Evolutionary conservation across 2,329 filamentous ascomycete genomes (phyloP).

Genomic region (Colletotrichum higginsianum): DNA sequence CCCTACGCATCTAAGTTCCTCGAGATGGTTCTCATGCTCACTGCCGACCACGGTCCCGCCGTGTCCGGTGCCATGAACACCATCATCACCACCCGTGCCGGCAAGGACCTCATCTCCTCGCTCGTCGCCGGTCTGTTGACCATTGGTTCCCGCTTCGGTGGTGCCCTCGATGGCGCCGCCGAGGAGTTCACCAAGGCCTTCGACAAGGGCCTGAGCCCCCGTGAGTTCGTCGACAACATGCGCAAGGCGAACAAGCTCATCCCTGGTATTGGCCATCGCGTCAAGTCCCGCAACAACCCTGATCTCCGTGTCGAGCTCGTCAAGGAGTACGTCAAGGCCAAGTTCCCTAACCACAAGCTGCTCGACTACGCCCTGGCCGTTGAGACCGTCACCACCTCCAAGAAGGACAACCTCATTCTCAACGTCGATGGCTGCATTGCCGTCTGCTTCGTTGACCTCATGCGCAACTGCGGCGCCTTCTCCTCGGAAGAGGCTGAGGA

Average conservation of each 20-base stretch:
- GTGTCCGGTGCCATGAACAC: conserved; percentile 99
- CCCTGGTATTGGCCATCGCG: conserved; percentile 97
- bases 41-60: conserved; percentile 97
- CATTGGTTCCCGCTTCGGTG: conserved; percentile 98
- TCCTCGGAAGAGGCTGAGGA: conserved; percentile 96
- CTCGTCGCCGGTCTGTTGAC: conserved; percentile 97
- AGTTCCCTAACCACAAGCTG: conserved; percentile 98
- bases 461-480: conserved; percentile 99
- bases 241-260: conserved; percentile 99
- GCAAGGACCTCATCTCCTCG: conserved; percentile 97
- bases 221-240: conserved; percentile 99
- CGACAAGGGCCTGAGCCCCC: conserved; percentile 97
- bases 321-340: conserved; percentile 98
- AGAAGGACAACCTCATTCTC: conserved; percentile 99
- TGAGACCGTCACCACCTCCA: conserved; percentile 97
- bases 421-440: conserved; percentile 99
- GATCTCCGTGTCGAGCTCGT: conserved; percentile 99
- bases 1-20: conserved; percentile 98
- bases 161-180: conserved; percentile 96
- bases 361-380: conserved; percentile 99
- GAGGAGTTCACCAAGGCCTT: conserved; percentile 99
- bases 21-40: conserved; percentile 99
- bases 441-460: conserved; percentile 97
- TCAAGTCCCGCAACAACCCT: conserved; percentile 99
- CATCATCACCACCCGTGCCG: conserved; percentile 99